Evolutionary conservation across 1,284 basidiomycete genomes (phyloP).

Genomic region (Tetrapyrgos nigripes): DNA sequence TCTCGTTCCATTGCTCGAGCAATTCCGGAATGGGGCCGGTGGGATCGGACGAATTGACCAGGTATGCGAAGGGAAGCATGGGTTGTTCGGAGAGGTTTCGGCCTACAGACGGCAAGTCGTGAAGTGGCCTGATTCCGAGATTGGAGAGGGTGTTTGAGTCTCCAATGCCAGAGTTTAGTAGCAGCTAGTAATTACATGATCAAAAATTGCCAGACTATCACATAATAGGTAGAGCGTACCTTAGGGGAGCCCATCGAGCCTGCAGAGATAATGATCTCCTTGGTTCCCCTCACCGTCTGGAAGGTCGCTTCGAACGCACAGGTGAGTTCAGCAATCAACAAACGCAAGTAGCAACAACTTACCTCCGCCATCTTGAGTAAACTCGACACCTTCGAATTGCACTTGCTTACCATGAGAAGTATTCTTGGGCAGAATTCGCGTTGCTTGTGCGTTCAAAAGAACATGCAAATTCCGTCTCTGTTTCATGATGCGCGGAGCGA

Average conservation of each 20-base stretch:
- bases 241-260: constrained; percentile 31
- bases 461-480: constrained; percentile 28
- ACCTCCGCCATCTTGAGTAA: constrained; percentile 12
- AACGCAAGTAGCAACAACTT: neutral
- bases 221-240: no score
- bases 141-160: constrained; percentile 29
- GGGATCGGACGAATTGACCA: neutral
- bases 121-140: no score
- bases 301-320: neutral
- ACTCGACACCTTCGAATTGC: constrained; percentile 19
- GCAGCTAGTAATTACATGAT: no score
- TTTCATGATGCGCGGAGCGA: constrained; percentile 16
- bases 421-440: constrained; percentile 11
- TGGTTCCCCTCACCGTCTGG: constrained; percentile 17
- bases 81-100: no score
- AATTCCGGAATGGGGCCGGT: constrained; percentile 25
- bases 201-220: no score
- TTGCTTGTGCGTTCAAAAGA: constrained; percentile 23
- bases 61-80: constrained; percentile 24
- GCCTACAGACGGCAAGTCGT: no score
- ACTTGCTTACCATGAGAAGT: neutral
- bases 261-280: constrained; percentile 34
- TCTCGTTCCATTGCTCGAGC: constrained; percentile 34
- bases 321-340: neutral
- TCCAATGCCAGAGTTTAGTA: constrained; percentile 41